Evolutionary conservation across 2,329 filamentous ascomycete species (phyloP).

Genomic region (Talaromyces pinophilus): DNA sequence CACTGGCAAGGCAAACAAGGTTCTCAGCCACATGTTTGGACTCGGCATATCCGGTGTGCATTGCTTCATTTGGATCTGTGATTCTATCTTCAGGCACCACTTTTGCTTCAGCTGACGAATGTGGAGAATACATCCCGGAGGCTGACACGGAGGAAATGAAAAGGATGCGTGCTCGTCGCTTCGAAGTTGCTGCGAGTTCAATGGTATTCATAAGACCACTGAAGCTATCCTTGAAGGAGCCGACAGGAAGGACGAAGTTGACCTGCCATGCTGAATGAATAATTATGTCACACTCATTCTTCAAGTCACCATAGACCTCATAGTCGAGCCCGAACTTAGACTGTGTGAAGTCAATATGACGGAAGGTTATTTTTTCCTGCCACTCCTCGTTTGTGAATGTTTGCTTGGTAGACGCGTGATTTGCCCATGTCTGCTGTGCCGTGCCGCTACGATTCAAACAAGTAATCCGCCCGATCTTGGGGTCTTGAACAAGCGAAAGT

Average conservation of each 20-base stretch:
- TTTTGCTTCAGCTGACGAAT: neutral
- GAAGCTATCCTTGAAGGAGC: constrained; percentile 14
- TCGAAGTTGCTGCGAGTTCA: constrained; percentile 1
- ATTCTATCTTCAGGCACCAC: constrained; percentile 5
- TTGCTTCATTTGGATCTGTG: constrained; percentile 4
- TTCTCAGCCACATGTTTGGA: constrained; percentile 19
- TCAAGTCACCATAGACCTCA: neutral
- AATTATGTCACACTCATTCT: neutral
- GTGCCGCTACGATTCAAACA: constrained; percentile 9
- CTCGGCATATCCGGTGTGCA: constrained; percentile 14
- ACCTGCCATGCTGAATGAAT: constrained; percentile 21
- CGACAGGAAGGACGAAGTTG: constrained; percentile 9
- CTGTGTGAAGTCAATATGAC: constrained; percentile 4
- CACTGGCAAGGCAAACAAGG: neutral
- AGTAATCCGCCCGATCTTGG: neutral
- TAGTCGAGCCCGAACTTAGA: neutral
- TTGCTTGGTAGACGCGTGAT: neutral
- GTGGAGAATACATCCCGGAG: neutral
- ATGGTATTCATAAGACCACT: constrained; percentile 14
- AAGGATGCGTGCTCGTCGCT: constrained; percentile 5
- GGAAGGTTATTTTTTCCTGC: constrained; percentile 1
- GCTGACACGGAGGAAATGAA: constrained; percentile 14
- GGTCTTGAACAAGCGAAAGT: neutral
- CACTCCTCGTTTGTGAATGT: neutral
- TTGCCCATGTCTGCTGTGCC: constrained; percentile 5